These are phyloP conservation scores for Penicillium simplicissimum DNA, from an alignment of 495 filamentous ascomycete genomes.

Conservation along the genomic window DNA sequence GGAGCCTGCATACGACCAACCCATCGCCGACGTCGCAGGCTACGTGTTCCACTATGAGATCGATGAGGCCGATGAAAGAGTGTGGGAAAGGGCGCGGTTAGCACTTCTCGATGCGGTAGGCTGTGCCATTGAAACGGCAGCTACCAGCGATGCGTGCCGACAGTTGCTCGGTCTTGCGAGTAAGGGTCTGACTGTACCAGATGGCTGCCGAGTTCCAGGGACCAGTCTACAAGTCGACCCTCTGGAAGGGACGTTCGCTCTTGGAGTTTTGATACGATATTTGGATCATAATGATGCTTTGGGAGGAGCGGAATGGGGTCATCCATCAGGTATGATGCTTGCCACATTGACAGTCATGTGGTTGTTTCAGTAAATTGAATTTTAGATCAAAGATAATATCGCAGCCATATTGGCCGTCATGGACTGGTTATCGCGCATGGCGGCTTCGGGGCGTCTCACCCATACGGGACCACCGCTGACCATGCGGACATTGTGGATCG, in stretches of 20 bases:
- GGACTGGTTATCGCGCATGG: slow-evolving; percentile 36
- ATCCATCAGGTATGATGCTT: slow-evolving; percentile 39
- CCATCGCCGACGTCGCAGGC: slow-evolving; percentile 31
- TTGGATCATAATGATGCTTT: slow-evolving; percentile 50
- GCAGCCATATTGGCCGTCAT: slow-evolving; percentile 42
- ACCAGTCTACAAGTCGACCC: slow-evolving; percentile 40
- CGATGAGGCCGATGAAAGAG: slow-evolving; percentile 9
- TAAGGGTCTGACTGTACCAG: slow-evolving; percentile 23
- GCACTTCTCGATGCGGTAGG: slow-evolving; percentile 44
- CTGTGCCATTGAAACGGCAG: slow-evolving; percentile 40
- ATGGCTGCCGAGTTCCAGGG: slow-evolving; percentile 48
- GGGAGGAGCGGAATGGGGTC: slow-evolving; percentile 46
- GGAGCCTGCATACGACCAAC: slow-evolving; percentile 28
- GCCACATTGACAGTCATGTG: background rate
- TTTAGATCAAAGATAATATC: slow-evolving; percentile 38
- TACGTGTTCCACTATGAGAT: slow-evolving; percentile 34
- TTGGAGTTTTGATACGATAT: slow-evolving; percentile 46
- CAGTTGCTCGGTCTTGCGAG: slow-evolving; percentile 31
- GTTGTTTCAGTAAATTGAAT: background rate
- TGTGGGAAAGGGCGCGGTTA: slow-evolving; percentile 28
- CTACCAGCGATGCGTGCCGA: slow-evolving; percentile 26
- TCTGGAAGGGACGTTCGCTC: slow-evolving; percentile 46
- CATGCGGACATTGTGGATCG: slow-evolving; percentile 35
- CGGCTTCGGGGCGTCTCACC: slow-evolving; percentile 5
- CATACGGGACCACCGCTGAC: slow-evolving; percentile 28